Conservation (phyloP, 1,139 yeast species). For the Zygotorulaspora mrakii region DNA sequence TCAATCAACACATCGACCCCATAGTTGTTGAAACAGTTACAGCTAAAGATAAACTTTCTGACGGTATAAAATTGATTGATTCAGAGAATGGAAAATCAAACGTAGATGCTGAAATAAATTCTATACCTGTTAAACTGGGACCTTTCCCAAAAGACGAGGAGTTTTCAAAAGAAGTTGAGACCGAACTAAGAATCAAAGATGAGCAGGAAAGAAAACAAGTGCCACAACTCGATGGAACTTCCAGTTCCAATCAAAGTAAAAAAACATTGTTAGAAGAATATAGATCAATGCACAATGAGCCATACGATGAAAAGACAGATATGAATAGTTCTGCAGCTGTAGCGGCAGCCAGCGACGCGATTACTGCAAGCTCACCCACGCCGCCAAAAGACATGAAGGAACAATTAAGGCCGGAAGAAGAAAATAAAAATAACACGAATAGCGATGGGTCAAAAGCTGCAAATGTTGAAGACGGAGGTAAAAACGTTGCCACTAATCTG, state of each 20-base stretch:
- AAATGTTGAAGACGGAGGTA: slow-evolving; percentile 9
- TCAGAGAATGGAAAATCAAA: slow-evolving; percentile 53
- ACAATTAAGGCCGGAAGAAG: slow-evolving; percentile 7
- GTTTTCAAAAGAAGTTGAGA: slow-evolving; percentile 76
- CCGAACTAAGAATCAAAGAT: slow-evolving; percentile 76
- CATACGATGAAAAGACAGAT: slow-evolving; percentile 9
- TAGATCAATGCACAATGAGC: slow-evolving; percentile 40
- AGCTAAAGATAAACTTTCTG: slow-evolving; percentile 33
- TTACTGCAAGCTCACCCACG: slow-evolving; percentile 4
- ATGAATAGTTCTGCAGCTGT: slow-evolving; percentile 5
- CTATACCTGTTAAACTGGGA: slow-evolving; percentile 76
- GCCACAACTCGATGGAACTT: slow-evolving; percentile 10
- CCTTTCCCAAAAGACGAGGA: slow-evolving; percentile 82
- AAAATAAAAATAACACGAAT: slow-evolving; percentile 4
- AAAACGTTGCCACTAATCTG: not conserved
- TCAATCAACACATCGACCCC: slow-evolving; percentile 82
- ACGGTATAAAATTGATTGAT: slow-evolving; percentile 42
- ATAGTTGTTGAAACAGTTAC: slow-evolving; percentile 41
- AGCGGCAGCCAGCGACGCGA: slow-evolving; percentile 4
- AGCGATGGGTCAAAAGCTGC: not conserved
- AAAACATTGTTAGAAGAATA: slow-evolving; percentile 47
- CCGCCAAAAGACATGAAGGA: slow-evolving; percentile 15
- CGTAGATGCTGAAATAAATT: slow-evolving; percentile 51
- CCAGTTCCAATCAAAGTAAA: slow-evolving; percentile 24
- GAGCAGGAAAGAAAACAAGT: slow-evolving; percentile 40